A percentile compares a stretch with the other conserved stretches of the same genome.
Conservation (phyloP, 2,329 filamentous ascomycete genomes). For the Hypomyces perniciosus region DNA sequence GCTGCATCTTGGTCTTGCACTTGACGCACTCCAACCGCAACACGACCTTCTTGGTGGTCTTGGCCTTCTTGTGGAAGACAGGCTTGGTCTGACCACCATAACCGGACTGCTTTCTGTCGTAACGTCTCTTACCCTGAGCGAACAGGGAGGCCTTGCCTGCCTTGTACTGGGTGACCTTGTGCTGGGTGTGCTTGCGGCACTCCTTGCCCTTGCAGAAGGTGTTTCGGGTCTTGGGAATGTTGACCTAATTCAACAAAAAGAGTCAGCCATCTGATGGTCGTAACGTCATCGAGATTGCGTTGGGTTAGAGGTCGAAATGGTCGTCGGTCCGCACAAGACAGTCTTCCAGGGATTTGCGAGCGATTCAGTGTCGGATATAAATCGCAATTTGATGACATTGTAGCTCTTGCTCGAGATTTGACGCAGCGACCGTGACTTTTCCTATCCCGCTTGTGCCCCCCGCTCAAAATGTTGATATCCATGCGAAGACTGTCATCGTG, state of each 20-base stretch:
- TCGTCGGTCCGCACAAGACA: constrained; percentile 16
- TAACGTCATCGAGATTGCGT: constrained; percentile 1
- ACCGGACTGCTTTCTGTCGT: constrained; percentile 98
- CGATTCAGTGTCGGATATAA: neutral
- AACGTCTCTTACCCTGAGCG: constrained; percentile 99
- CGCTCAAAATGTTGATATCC: neutral
- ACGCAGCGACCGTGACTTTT: neutral
- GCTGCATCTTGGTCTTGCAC: constrained; percentile 98
- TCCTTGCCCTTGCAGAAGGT: constrained; percentile 97
- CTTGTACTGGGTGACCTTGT: constrained; percentile 97
- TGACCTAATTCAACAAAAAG: constrained; percentile 58
- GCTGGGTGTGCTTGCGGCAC: constrained; percentile 85
- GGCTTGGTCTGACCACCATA: constrained; percentile 99
- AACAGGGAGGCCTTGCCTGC: constrained; percentile 92
- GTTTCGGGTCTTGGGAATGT: constrained; percentile 96
- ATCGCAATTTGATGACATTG: neutral
- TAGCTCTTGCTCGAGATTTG: neutral
- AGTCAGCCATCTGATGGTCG: constrained; percentile 18
- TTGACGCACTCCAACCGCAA: constrained; percentile 93
- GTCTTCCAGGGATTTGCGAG: constrained; percentile 11
- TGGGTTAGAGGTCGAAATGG: constrained; percentile 8
- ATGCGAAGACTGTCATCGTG: constrained; percentile 26
- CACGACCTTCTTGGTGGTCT: constrained; percentile 99
- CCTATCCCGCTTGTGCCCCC: neutral
- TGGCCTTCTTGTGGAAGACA: constrained; percentile 99